phyloP scores from a whole-genome alignment of 192 early-diverging fungal species.

The Coemansia sp. region DNA sequence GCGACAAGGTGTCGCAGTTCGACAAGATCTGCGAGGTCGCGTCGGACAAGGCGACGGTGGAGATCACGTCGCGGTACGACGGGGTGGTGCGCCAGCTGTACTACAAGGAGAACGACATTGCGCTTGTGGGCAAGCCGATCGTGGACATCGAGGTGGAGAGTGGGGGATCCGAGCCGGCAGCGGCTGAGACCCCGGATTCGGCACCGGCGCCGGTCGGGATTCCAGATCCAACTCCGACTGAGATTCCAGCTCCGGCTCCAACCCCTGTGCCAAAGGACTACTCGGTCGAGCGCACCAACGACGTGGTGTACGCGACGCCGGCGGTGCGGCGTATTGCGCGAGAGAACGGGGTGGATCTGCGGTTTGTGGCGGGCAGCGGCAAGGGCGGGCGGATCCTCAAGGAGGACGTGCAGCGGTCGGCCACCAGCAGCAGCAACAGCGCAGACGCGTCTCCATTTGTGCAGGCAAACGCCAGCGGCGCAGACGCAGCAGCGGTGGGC shows the following conservation, averaged over 20 bases:
- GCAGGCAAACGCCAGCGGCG: constrained; percentile 26
- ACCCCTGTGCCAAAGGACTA: constrained; percentile 11
- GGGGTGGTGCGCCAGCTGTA: constrained; percentile 80
- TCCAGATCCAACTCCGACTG: too few species aligned
- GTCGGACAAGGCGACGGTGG: constrained; percentile 98
- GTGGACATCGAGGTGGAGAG: constrained; percentile 78
- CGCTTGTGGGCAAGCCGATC: constrained; percentile 86
- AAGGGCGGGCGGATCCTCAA: constrained; percentile 87
- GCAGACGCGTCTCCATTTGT: constrained; percentile 10
- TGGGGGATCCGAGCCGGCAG: background rate
- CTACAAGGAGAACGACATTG: constrained; percentile 86
- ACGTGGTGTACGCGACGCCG: constrained; percentile 75
- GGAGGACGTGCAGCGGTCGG: constrained; percentile 74
- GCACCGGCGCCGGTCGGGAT: too few species aligned
- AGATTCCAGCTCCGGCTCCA: too few species aligned
- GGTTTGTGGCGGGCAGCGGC: constrained; percentile 74
- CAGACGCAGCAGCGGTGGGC: constrained; percentile 24
- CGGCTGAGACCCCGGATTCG: too few species aligned
- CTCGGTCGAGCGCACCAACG: constrained; percentile 30
- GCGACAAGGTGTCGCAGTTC: constrained; percentile 88
- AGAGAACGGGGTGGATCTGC: constrained; percentile 78
- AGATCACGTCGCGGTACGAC: constrained; percentile 95
- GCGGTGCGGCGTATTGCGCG: constrained; percentile 85
- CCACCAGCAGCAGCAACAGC: constrained; percentile 5
- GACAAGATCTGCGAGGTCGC: constrained; percentile 96